These are phyloP conservation scores for Cyclostephanos tholiformis DNA, from an alignment of 108 stramenopile genomes.

Conservation along the genomic window DNA sequence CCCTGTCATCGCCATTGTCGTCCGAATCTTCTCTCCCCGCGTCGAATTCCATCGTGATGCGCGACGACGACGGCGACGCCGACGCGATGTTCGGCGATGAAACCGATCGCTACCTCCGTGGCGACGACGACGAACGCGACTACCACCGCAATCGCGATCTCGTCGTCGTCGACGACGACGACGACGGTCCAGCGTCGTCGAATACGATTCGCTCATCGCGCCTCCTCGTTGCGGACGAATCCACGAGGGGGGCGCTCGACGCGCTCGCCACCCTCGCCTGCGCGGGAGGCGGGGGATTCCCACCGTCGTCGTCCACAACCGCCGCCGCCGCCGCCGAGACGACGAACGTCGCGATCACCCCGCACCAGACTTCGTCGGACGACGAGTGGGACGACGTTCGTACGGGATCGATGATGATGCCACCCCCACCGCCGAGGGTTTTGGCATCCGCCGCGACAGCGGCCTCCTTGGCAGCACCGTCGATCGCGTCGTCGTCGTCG, in stretches of 20 bases:
- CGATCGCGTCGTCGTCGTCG: background rate
- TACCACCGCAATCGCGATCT: too few species aligned
- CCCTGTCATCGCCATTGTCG: background rate
- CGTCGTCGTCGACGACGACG: too few species aligned
- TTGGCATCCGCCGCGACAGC: background rate
- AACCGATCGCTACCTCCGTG: too few species aligned
- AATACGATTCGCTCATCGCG: background rate
- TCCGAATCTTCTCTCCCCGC: too few species aligned
- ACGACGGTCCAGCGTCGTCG: background rate
- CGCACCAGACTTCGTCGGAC: constrained; percentile 44
- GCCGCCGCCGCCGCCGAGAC: background rate
- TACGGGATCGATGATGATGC: constrained; percentile 67
- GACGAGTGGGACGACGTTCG: background rate
- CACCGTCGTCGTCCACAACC: background rate
- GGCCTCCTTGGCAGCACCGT: background rate
- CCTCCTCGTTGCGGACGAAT: background rate
- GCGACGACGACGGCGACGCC: too few species aligned
- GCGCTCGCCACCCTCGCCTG: constrained; percentile 29
- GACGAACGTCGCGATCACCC: constrained; percentile 8
- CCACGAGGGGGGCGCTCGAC: constrained; percentile 12
- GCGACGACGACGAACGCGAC: too few species aligned
- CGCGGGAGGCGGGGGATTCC: background rate
- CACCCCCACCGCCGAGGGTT: constrained; percentile 63
- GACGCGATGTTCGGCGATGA: too few species aligned
- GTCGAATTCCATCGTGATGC: too few species aligned